A percentile compares a stretch with the other conserved stretches of the same genome.
These are phyloP conservation scores for Chaetoceros tenuissimus DNA, from an alignment of 108 stramenopile species.

Conservation along the genomic window DNA sequence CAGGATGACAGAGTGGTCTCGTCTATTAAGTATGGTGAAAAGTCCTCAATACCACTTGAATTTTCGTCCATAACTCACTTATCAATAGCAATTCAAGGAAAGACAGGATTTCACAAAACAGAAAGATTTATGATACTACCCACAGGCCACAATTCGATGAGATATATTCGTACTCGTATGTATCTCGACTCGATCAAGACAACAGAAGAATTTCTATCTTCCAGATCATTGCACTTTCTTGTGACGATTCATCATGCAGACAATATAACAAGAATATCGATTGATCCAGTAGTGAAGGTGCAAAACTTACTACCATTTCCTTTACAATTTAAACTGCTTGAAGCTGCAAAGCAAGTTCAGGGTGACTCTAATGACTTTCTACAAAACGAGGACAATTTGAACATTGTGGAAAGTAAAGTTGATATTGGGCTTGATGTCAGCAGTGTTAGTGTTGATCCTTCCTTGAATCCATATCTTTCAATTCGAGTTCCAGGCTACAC, in stretches of 20 bases:
- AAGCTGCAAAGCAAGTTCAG: slow-evolving; percentile 26
- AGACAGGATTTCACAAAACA: slow-evolving; percentile 12
- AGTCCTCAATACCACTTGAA: slow-evolving; percentile 41
- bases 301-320: slow-evolving; percentile 72
- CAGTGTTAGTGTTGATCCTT: slow-evolving; percentile 54
- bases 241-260: slow-evolving; percentile 29
- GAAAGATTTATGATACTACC: slow-evolving; percentile 59
- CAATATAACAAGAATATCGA: slow-evolving; percentile 34
- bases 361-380: slow-evolving; percentile 29
- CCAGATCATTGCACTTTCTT: slow-evolving; percentile 46
- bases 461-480: slow-evolving; percentile 61
- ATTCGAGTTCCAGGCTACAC: slow-evolving; percentile 63
- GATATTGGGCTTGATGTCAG: slow-evolving; percentile 45
- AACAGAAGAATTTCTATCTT: slow-evolving; percentile 25
- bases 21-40: slow-evolving; percentile 18
- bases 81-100: slow-evolving; percentile 29
- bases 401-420: slow-evolving; percentile 33
- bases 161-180: slow-evolving; percentile 38
- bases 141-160: slow-evolving; percentile 42
- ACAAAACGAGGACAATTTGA: slow-evolving; percentile 18
- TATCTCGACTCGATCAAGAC: slow-evolving; percentile 8
- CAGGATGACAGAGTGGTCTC: slow-evolving; percentile 40
- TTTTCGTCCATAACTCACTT: slow-evolving; percentile 51
- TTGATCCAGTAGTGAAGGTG: slow-evolving; percentile 53
- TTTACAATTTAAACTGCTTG: slow-evolving; percentile 59